Conservation (phyloP, 371 early-diverging fungal species). For the Rhizomucor miehei region DNA sequence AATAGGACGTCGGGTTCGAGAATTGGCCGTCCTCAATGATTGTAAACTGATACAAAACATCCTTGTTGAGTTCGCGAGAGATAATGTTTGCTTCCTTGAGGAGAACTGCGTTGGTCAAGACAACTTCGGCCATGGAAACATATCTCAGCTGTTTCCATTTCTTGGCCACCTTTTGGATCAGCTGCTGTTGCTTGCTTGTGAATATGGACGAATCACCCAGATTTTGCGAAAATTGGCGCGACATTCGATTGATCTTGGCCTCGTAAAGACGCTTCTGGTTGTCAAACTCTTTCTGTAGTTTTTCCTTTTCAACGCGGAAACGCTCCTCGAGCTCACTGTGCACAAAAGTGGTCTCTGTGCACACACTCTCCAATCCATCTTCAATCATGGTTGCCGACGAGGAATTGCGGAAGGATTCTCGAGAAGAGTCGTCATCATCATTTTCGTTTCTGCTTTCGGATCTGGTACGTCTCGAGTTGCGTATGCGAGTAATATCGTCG, state of each 20-base stretch:
- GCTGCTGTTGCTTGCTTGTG: too few relatives aligned
- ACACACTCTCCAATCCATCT: constrained; percentile 46
- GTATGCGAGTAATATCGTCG: constrained; percentile 56
- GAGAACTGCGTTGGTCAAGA: constrained; percentile 67
- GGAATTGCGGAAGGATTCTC: constrained; percentile 45
- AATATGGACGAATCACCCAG: too few relatives aligned
- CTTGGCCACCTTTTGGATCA: constrained; percentile 38
- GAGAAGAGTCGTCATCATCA: constrained; percentile 48
- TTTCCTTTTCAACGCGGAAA: constrained; percentile 47
- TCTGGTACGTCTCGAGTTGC: constrained; percentile 48
- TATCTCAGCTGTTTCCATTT: constrained; percentile 64
- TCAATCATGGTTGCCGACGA: constrained; percentile 22
- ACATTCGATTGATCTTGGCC: constrained; percentile 50
- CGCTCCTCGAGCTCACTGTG: constrained; percentile 48
- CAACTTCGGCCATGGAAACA: constrained; percentile 72
- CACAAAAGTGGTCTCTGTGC: constrained; percentile 34
- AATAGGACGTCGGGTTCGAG: constrained; percentile 54
- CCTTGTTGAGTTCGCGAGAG: constrained; percentile 71
- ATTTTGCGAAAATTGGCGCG: constrained; percentile 31
- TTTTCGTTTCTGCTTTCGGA: constrained; percentile 54
- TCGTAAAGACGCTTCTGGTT: constrained; percentile 57
- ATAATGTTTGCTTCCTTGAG: constrained; percentile 90
- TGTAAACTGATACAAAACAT: constrained; percentile 79
- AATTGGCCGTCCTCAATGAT: constrained; percentile 61
- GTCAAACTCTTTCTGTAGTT: constrained; percentile 46